Evolutionary conservation across 2,329 filamentous ascomycete genomes (phyloP).

Genomic region (Cucurbitaria berberidis): DNA sequence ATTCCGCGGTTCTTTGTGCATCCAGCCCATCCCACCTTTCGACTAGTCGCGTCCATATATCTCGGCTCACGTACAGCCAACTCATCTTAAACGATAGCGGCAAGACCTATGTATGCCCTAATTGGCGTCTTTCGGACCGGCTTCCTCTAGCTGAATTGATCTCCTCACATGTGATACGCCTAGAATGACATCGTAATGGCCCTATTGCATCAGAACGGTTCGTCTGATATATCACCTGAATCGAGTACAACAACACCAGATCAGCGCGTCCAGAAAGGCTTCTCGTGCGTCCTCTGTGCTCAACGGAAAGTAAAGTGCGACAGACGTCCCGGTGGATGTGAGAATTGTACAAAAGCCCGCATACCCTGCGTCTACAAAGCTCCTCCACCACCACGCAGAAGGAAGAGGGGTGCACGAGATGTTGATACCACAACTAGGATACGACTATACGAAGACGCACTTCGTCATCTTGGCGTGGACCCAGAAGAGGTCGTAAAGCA

Average conservation of each 20-base stretch:
- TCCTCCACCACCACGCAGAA: slow-evolving; percentile 38
- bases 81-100: background rate
- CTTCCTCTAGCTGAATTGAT: background rate
- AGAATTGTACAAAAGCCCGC: slow-evolving; percentile 39
- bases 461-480: slow-evolving; percentile 37
- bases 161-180: background rate
- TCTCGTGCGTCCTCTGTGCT: slow-evolving; percentile 43
- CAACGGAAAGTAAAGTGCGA: slow-evolving; percentile 47
- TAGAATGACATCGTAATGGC: background rate
- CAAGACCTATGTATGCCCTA: background rate
- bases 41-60: background rate
- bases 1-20: no score
- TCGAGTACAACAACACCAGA: slow-evolving; percentile 3
- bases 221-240: slow-evolving; percentile 2
- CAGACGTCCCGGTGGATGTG: slow-evolving; percentile 34
- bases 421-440: slow-evolving; percentile 33
- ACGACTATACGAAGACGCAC: slow-evolving; percentile 38
- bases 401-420: slow-evolving; percentile 33
- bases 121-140: background rate
- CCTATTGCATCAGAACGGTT: background rate
- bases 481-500: slow-evolving; percentile 30
- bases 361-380: slow-evolving; percentile 43
- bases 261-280: slow-evolving; percentile 30
- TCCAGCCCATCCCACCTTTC: background rate
- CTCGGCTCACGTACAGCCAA: background rate